A percentile compares a stretch with the other conserved stretches of the same genome.
Evolutionary conservation across 305 asterid species (phyloP).

Genomic region (Rubia tinctorum): DNA sequence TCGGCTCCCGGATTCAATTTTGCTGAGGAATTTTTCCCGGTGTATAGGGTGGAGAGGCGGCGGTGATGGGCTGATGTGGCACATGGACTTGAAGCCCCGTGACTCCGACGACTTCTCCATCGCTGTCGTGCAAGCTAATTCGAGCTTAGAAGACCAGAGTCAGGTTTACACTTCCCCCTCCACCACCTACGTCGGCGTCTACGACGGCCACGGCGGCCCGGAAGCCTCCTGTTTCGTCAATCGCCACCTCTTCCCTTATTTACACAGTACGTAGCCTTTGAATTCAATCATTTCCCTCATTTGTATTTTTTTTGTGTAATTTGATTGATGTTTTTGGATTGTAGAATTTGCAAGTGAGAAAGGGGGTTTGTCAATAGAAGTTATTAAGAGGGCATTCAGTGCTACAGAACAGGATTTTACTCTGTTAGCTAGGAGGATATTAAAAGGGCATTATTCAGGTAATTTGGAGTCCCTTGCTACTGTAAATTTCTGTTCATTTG

Average conservation of each 20-base stretch:
- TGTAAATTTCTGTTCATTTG: background rate
- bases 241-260: slow-evolving; percentile 69
- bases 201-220: slow-evolving; percentile 98
- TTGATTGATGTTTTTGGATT: slow-evolving; percentile 4
- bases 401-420: slow-evolving; percentile 95
- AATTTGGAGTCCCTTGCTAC: slow-evolving; percentile 13
- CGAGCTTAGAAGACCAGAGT: slow-evolving; percentile 84
- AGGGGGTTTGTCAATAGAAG: slow-evolving; percentile 84
- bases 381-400: slow-evolving; percentile 74
- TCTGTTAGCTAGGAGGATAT: slow-evolving; percentile 61
- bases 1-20: too few species aligned
- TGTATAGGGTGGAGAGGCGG: slow-evolving; percentile 62
- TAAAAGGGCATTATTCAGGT: slow-evolving; percentile 98
- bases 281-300: background rate
- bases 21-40: background rate
- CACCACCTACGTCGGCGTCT: slow-evolving; percentile 88
- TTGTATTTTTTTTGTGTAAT: background rate
- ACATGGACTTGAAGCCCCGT: slow-evolving; percentile 76
- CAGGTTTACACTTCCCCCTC: slow-evolving; percentile 84
- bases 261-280: slow-evolving; percentile 48
- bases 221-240: slow-evolving; percentile 93
- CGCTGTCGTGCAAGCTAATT: slow-evolving; percentile 97
- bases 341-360: slow-evolving; percentile 82
- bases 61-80: slow-evolving; percentile 81
- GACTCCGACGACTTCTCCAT: slow-evolving; percentile 86